phyloP scores from a whole-genome alignment of 176 grass and related monocot genomes.

The Saccharum officinarum region DNA sequence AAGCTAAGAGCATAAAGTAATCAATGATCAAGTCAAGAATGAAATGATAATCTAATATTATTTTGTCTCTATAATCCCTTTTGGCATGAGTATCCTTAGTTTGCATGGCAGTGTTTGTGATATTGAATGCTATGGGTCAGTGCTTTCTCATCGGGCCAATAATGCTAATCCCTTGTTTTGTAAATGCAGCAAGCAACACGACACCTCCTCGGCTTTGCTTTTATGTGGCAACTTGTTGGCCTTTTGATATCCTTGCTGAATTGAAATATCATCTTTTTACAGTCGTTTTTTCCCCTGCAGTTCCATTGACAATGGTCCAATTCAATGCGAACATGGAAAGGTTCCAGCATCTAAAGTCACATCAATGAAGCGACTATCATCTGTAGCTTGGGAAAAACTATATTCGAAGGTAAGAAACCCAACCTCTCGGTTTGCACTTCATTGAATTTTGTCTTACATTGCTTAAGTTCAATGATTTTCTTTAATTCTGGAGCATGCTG shows the following conservation, averaged over 20 bases:
- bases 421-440: constrained; percentile 20
- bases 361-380: constrained; percentile 82
- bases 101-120: constrained; percentile 2
- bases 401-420: constrained; percentile 62
- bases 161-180: neutral
- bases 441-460: constrained; percentile 12
- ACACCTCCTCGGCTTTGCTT: neutral
- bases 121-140: neutral
- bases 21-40: neutral
- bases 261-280: constrained; percentile 19
- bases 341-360: constrained; percentile 75
- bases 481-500: neutral
- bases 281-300: constrained; percentile 42
- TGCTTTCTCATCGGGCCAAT: neutral
- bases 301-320: constrained; percentile 74
- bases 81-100: neutral
- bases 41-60: neutral
- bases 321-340: constrained; percentile 91
- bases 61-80: neutral
- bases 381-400: constrained; percentile 76
- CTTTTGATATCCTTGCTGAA: constrained; percentile 12
- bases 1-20: neutral
- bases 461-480: neutral
- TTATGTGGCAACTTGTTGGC: neutral
- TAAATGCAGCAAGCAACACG: neutral